Evolutionary conservation across 169 alveolate genomes (phyloP).

Genomic region (Miamiensis avidus): DNA sequence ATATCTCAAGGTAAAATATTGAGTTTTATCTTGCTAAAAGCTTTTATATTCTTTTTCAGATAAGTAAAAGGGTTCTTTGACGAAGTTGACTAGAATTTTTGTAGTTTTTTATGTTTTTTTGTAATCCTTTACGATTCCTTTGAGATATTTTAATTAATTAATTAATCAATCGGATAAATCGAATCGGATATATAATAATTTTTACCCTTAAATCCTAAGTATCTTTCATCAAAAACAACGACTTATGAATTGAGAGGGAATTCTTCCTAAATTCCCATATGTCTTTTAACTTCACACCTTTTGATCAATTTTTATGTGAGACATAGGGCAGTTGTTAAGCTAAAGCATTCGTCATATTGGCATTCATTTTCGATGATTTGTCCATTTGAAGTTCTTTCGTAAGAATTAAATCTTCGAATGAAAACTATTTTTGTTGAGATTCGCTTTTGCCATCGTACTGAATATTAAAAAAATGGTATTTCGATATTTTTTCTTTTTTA

Average conservation of each 20-base stretch:
- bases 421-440: neutral
- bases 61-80: neutral
- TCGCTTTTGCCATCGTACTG: neutral
- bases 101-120: neutral
- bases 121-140: neutral
- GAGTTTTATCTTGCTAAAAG: neutral
- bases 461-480: neutral
- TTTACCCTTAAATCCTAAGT: neutral
- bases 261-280: neutral
- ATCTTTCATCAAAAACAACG: neutral
- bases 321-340: neutral
- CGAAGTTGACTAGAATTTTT: neutral
- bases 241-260: constrained; percentile 9
- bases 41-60: neutral
- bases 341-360: constrained; percentile 8
- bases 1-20: neutral
- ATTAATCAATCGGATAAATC: no score
- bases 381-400: constrained; percentile 1
- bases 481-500: no score
- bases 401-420: neutral
- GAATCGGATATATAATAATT: no score
- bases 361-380: neutral
- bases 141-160: no score
- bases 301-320: neutral
- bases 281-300: neutral